phyloP scores from a whole-genome alignment of 2,329 filamentous ascomycete species.

The Xylariaceae sp. region DNA sequence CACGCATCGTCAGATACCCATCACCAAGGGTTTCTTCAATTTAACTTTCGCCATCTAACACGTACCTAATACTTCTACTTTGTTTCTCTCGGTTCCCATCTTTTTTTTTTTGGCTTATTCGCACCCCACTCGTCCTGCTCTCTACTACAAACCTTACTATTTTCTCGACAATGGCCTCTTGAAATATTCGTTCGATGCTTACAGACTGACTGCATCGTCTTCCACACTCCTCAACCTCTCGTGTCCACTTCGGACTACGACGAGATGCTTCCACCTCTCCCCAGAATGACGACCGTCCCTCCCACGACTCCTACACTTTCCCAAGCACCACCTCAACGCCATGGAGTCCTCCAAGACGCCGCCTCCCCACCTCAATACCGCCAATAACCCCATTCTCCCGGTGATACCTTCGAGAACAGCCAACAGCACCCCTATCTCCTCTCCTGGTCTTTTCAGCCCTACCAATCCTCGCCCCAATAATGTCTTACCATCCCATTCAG shows the following conservation, averaged over 20 bases:
- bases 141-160: neutral
- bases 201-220: conserved; percentile 1
- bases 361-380: conserved; percentile 31
- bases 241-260: conserved; percentile 14
- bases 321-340: conserved; percentile 18
- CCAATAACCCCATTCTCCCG: conserved; percentile 30
- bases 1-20: neutral
- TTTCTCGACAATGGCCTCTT: neutral
- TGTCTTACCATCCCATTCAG: conserved; percentile 35
- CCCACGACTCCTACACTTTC: conserved; percentile 16
- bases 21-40: neutral
- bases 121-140: neutral
- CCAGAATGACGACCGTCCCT: conserved; percentile 25
- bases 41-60: conserved; percentile 1
- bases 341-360: conserved; percentile 30
- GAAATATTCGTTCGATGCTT: neutral
- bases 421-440: conserved; percentile 55
- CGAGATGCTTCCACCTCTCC: conserved; percentile 25
- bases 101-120: neutral
- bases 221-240: conserved; percentile 1
- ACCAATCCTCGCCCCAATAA: conserved; percentile 38
- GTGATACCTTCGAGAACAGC: conserved; percentile 44
- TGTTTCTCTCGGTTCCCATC: neutral
- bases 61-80: too few relatives aligned
- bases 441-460: conserved; percentile 59